Evolutionary conservation across 148 eudicot species (phyloP), one percentile per base, ranked within the genome.

Genomic region (Polygonum aviculare): DNA sequence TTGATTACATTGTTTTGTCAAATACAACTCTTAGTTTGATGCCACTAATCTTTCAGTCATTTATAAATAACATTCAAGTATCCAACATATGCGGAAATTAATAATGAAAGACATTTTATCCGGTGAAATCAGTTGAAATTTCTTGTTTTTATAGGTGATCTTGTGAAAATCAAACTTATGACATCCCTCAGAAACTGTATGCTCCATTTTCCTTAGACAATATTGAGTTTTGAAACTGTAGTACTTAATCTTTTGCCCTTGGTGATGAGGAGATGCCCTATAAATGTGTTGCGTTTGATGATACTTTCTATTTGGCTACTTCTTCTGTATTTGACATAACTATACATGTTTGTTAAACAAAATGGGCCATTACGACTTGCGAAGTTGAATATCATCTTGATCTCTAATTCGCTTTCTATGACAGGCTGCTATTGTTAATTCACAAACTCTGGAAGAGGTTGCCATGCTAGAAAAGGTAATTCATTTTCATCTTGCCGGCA

Each of bases 401-500:
- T 16, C 26, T 78, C 51, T 33, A 18, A 39, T 51, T 21, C 45
- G 41, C 48, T 82, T 40, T 71, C 47, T 77, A 38, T 19, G 84
- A 90, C 90, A 96, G 99, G 98, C 99, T 87, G 99, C 99, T 65
- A 96, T 96, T 74, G 94, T 88, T 77, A 96, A 91, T 76, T 88
- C 99, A 45, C 99, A 96, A 86, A 96, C 99, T 9, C 98, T 93
- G 81, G 99, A 96, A 82, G 99, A 96, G 88, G 99, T 96, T 76
- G 97, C 99, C 54, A 89, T 96, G 83, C 99, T 96, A 79, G 99
- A 93, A 79, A 85, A 96, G 99, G 99, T 96, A 74, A 79, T 76
- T 45, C 22, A 19, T 41, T 72, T 72, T 45, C 50, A 72, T 16
- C 57, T 51, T 44, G 47, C 7, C 11, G 47, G 11, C 9, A 10